These are phyloP conservation scores for Inga oerstediana DNA, from an alignment of 306 rosid species.

Conservation along the genomic window DNA sequence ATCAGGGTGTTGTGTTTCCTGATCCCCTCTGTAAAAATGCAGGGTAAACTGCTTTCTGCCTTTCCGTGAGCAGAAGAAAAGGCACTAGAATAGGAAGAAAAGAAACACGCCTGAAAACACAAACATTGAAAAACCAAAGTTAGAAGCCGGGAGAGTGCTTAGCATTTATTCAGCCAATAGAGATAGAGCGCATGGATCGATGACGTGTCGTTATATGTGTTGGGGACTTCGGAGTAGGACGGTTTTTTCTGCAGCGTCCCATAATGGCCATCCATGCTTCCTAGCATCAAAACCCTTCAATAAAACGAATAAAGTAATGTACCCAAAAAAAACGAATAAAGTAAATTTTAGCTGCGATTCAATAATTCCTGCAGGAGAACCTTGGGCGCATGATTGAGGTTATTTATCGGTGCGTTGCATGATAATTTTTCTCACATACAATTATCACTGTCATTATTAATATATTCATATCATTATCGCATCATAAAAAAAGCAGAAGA, in stretches of 20 bases:
- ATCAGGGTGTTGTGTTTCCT: neutral
- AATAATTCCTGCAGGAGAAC: neutral
- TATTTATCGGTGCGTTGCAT: neutral
- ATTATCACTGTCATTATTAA: neutral
- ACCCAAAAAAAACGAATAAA: neutral
- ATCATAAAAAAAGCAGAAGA: neutral
- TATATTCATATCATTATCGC: neutral
- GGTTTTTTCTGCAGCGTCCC: neutral
- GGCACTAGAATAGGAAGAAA: neutral
- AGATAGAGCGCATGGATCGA: slow-evolving; percentile 34
- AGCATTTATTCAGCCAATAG: slow-evolving; percentile 38
- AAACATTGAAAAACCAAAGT: neutral
- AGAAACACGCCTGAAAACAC: neutral
- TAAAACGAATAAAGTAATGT: neutral
- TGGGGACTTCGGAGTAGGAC: neutral
- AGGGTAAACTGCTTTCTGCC: neutral
- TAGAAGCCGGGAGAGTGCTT: neutral
- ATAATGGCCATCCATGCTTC: neutral
- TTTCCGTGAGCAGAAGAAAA: neutral
- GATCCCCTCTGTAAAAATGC: neutral
- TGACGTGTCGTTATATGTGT: slow-evolving; percentile 45
- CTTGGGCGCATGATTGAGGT: neutral
- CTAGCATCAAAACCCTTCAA: neutral
- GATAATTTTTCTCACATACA: neutral
- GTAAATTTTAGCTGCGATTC: neutral